Conservation (phyloP, 192 early-diverging fungal species). For the Bifiguratus adelaidae region DNA sequence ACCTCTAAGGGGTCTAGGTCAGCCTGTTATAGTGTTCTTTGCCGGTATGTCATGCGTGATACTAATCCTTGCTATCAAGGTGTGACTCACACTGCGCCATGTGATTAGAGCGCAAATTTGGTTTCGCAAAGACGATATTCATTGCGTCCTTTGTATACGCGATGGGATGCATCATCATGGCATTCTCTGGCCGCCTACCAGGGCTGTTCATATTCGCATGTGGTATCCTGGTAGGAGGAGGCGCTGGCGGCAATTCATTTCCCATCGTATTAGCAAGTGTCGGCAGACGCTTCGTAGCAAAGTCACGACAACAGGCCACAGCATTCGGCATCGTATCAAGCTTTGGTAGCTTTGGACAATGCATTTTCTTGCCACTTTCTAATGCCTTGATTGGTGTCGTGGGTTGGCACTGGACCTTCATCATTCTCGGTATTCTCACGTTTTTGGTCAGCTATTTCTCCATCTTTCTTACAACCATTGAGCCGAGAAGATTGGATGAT, state of each 20-base stretch:
- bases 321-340: constrained; percentile 19
- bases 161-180: not conserved
- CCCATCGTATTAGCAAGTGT: constrained; percentile 13
- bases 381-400: constrained; percentile 6
- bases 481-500: too few species aligned
- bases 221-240: constrained; percentile 14
- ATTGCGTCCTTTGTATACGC: not conserved
- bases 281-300: constrained; percentile 11
- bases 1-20: constrained; percentile 3
- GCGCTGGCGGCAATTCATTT: constrained; percentile 18
- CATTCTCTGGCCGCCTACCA: not conserved
- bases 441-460: too few species aligned
- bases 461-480: constrained; percentile 7
- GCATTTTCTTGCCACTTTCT: constrained; percentile 16
- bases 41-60: constrained; percentile 6
- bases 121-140: not conserved
- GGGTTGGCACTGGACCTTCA: constrained; percentile 11
- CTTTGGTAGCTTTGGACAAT: constrained; percentile 25
- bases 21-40: constrained; percentile 4
- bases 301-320: constrained; percentile 6
- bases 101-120: not conserved
- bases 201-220: constrained; percentile 12
- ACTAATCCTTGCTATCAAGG: not conserved
- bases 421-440: constrained; percentile 9
- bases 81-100: not conserved